Evolutionary conservation across 2,329 filamentous ascomycete genomes (phyloP).

Genomic region (Didymella keratinophila): DNA sequence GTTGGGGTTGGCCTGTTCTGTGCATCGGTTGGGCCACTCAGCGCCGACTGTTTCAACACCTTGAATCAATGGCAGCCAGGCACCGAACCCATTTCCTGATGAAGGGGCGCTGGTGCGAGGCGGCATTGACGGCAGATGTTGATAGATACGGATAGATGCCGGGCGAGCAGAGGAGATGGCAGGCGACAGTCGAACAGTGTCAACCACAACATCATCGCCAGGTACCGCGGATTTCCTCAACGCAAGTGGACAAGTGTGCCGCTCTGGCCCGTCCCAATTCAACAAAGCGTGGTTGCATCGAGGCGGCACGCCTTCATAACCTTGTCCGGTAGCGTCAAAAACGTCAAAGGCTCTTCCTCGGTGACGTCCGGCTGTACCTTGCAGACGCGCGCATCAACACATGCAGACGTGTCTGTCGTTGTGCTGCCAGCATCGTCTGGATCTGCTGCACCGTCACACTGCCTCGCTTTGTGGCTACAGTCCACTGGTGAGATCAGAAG

Average conservation of each 20-base stretch:
- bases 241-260: neutral
- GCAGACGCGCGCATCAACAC: slow-evolving; percentile 15
- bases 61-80: slow-evolving; percentile 16
- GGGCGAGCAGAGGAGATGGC: slow-evolving; percentile 12
- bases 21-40: slow-evolving; percentile 25
- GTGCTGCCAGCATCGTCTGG: neutral
- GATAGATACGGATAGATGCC: slow-evolving; percentile 1
- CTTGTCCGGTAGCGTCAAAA: slow-evolving; percentile 16
- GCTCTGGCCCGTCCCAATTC: slow-evolving; percentile 11
- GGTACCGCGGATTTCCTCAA: neutral
- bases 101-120: slow-evolving; percentile 14
- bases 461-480: neutral
- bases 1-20: slow-evolving; percentile 28
- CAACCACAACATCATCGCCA: slow-evolving; percentile 1
- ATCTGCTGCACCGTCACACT: neutral
- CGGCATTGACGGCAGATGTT: slow-evolving; percentile 28
- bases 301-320: slow-evolving; percentile 12
- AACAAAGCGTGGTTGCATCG: slow-evolving; percentile 16
- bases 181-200: slow-evolving; percentile 11
- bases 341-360: slow-evolving; percentile 13
- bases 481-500: neutral
- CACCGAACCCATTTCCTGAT: slow-evolving; percentile 24
- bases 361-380: slow-evolving; percentile 23
- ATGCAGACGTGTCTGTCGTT: slow-evolving; percentile 4
- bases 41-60: slow-evolving; percentile 36